Evolutionary conservation across 2,329 filamentous ascomycete species (phyloP), one percentile per base, ranked within the genome.

Genomic region (Beauveria asiatica): DNA sequence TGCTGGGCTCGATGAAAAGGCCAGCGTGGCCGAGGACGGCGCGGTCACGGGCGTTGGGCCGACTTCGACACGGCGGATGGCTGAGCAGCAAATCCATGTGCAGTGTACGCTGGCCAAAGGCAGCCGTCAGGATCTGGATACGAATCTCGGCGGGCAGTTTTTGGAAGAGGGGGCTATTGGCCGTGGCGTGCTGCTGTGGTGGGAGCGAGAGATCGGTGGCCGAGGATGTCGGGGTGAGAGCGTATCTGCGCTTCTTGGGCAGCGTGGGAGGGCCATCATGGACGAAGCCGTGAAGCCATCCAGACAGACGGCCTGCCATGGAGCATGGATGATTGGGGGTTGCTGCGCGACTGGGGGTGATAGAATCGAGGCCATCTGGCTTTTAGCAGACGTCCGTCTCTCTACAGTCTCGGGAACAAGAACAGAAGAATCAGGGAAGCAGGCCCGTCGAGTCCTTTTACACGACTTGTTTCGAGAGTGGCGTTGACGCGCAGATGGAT

Each of bases 71-170:
- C 6, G 46, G 45, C 25, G 62, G 64, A 30, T 66, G 59, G 39
- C 64, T 58, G n/a, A 62, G 62, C 13, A 62, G 50, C 33, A 69
- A 60, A 58, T 69, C 68, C 63, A 70, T 63, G 57, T 69, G 66
- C 2, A 68, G 42, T 7, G 61, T 66, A 8, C 57, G 63, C 3
- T 62, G 56, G 27, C 67, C 66, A 60, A 69, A 68, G 10, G 67
- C 67, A 7, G 62, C 62, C 3, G 61, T 46, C 16, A 69, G 57
- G 51, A 74, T 68, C 62, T 67, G 67, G 52, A 65, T 68, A 19
- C 73, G 68, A 7, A 75, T 67, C 62, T 74, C 72, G 9, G 68
- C 62, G 9, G 73, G 72, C 1, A 75, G 64, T 30, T 64, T 66
- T 51, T 66, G 67, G 59, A 73, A 70, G 60, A 74, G 70, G 1